Evolutionary conservation across 176 grass and related monocot genomes (phyloP).

Genomic region (Panicum miliaceum): DNA sequence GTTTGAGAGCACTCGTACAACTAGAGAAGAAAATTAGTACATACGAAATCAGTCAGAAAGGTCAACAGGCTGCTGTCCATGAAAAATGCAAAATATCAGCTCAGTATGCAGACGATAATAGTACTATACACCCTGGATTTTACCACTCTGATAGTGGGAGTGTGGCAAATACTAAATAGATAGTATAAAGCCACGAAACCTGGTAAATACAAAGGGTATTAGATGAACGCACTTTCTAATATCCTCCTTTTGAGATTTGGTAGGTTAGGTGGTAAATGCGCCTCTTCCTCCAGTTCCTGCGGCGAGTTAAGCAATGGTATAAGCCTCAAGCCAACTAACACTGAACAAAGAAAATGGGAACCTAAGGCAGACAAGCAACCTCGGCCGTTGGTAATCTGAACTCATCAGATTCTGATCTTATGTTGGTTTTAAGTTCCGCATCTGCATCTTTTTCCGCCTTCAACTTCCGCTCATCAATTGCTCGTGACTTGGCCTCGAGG

Average conservation of each 20-base stretch:
- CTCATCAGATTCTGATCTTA: conserved; percentile 83
- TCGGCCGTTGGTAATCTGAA: conserved; percentile 85
- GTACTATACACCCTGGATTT: background rate
- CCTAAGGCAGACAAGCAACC: conserved; percentile 47
- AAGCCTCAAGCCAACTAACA: background rate
- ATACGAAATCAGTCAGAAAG: conserved; percentile 35
- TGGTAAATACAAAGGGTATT: conserved; percentile 15
- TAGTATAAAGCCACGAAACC: background rate
- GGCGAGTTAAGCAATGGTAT: conserved; percentile 4
- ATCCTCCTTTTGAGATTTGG: conserved; percentile 88
- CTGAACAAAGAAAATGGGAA: background rate
- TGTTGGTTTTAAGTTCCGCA: conserved; percentile 77
- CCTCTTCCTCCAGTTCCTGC: conserved; percentile 88
- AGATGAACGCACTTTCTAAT: conserved; percentile 75
- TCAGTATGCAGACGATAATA: background rate
- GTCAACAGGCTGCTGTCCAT: background rate
- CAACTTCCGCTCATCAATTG: conserved; percentile 63
- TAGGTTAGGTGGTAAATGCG: conserved; percentile 72
- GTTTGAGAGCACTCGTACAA: conserved; percentile 94
- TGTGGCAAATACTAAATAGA: conserved; percentile 40
- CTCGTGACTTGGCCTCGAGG: conserved; percentile 69
- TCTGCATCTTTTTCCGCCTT: conserved; percentile 66
- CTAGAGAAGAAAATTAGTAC: conserved; percentile 55
- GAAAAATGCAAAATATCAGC: conserved; percentile 14
- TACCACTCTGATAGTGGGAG: background rate